Evolutionary conservation across 805 yeast species (phyloP).

Genomic region (Candida methanosorbosa): DNA sequence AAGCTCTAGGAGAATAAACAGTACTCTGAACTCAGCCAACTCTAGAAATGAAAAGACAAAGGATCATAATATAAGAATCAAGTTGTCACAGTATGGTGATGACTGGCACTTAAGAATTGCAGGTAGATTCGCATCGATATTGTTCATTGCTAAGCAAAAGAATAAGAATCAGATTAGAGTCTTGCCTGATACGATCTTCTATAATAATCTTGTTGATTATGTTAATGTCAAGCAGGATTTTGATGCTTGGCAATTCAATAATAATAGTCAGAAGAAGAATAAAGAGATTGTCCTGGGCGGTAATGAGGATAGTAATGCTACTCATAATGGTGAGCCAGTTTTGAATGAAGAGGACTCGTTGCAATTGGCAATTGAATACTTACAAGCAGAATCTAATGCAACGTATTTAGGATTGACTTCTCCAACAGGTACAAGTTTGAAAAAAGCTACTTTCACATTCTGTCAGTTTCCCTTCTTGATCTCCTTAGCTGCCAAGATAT

Average conservation of each 20-base stretch:
- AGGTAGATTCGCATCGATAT: constrained; percentile 45
- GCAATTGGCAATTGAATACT: constrained; percentile 36
- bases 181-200: constrained; percentile 41
- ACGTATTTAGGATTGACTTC: constrained; percentile 26
- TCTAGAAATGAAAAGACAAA: constrained; percentile 7
- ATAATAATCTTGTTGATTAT: constrained; percentile 76
- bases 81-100: constrained; percentile 54
- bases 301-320: background rate
- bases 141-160: constrained; percentile 43
- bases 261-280: constrained; percentile 10
- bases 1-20: constrained; percentile 10
- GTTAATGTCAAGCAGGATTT: constrained; percentile 73
- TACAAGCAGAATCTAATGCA: constrained; percentile 26
- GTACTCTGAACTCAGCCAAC: constrained; percentile 1
- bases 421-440: constrained; percentile 12
- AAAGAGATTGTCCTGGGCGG: background rate
- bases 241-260: constrained; percentile 65
- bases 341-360: constrained; percentile 14
- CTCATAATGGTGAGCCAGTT: constrained; percentile 14
- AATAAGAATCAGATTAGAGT: constrained; percentile 22
- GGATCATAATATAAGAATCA: constrained; percentile 27
- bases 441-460: constrained; percentile 37
- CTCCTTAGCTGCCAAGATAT: constrained; percentile 74
- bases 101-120: constrained; percentile 80
- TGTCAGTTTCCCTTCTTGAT: constrained; percentile 82